A percentile compares a stretch with the other conserved stretches of the same genome.
Conservation (phyloP, 73 alveolate genomes). For the Symbiodinium natans region DNA sequence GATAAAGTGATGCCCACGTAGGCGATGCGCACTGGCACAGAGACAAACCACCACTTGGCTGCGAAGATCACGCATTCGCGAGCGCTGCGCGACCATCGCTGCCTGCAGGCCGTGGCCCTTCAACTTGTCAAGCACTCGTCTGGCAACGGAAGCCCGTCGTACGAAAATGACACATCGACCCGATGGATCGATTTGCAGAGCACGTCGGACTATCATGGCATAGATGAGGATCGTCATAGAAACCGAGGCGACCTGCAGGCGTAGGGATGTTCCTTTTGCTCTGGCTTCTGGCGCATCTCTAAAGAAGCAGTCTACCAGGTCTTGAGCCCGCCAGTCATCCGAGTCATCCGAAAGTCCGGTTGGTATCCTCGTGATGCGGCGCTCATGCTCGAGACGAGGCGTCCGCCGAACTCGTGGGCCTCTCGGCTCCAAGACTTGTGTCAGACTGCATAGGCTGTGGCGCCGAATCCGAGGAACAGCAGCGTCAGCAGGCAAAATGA, state of each 20-base stretch:
- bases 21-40: neutral
- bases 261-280: neutral
- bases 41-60: neutral
- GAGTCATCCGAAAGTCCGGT: neutral
- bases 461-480: neutral
- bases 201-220: constrained; percentile 4
- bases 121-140: neutral
- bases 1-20: neutral
- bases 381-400: neutral
- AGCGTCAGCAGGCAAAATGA: neutral
- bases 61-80: neutral
- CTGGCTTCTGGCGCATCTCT: neutral
- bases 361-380: neutral
- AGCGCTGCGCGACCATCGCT: neutral
- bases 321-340: neutral
- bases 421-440: neutral
- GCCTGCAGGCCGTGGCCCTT: neutral
- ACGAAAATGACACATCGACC: neutral
- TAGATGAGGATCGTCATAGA: neutral
- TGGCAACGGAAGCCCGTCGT: neutral
- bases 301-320: neutral
- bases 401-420: neutral
- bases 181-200: neutral
- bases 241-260: neutral
- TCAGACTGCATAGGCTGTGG: neutral